phyloP scores from a whole-genome alignment of 495 filamentous ascomycete species.

The Evernia prunastri region DNA sequence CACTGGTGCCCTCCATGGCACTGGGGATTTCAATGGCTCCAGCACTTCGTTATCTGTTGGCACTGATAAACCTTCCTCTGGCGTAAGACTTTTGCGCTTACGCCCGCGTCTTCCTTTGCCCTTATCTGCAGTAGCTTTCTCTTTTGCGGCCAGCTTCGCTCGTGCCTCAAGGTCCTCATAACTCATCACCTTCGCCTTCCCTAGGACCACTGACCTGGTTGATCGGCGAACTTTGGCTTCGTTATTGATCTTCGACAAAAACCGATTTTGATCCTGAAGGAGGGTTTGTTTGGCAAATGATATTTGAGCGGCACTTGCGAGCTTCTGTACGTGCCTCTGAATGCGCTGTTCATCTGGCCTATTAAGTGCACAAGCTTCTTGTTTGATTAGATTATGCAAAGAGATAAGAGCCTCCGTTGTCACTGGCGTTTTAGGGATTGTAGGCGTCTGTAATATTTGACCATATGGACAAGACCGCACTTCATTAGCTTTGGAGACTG shows the following conservation, averaged over 20 bases:
- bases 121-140: background rate
- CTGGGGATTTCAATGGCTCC: too few relatives aligned
- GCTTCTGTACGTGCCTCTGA: constrained; percentile 12
- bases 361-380: constrained; percentile 32
- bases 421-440: too few relatives aligned
- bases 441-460: constrained; percentile 28
- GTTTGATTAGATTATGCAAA: too few relatives aligned
- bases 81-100: background rate
- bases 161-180: constrained; percentile 7
- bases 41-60: background rate
- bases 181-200: constrained; percentile 30
- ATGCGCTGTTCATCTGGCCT: background rate
- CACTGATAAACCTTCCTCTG: background rate
- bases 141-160: constrained; percentile 3
- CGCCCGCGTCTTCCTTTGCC: constrained; percentile 1
- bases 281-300: background rate
- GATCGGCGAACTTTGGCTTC: constrained; percentile 32
- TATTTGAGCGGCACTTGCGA: constrained; percentile 7
- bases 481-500: constrained; percentile 25
- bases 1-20: too few relatives aligned
- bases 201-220: constrained; percentile 29
- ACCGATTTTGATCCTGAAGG: background rate
- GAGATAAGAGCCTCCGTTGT: too few relatives aligned
- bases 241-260: constrained; percentile 31
- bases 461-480: constrained; percentile 26